Evolutionary conservation across 805 yeast genomes (phyloP).

Genomic region (Isabelozyma gotoi): DNA sequence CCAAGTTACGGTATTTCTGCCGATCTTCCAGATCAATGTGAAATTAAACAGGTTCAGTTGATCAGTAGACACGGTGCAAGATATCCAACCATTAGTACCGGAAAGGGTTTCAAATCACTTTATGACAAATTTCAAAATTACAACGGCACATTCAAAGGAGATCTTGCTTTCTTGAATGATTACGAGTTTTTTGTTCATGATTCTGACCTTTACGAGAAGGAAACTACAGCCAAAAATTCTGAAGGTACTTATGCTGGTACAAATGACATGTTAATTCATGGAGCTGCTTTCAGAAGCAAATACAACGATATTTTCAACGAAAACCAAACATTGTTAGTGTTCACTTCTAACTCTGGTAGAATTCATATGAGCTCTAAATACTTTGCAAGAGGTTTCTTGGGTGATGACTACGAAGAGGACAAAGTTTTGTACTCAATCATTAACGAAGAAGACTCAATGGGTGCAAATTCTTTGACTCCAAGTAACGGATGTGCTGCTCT

Average conservation of each 20-base stretch:
- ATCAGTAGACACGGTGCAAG: slow-evolving; percentile 81
- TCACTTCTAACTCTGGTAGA: slow-evolving; percentile 55
- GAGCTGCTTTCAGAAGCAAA: slow-evolving; percentile 46
- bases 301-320: slow-evolving; percentile 48
- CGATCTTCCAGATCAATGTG: slow-evolving; percentile 49
- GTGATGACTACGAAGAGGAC: slow-evolving; percentile 33
- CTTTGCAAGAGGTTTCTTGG: slow-evolving; percentile 62
- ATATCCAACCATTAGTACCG: slow-evolving; percentile 39
- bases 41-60: slow-evolving; percentile 65
- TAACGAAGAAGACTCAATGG: slow-evolving; percentile 47
- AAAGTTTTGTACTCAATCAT: slow-evolving; percentile 37
- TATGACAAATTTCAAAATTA: slow-evolving; percentile 23
- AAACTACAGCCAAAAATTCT: slow-evolving; percentile 46
- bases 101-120: slow-evolving; percentile 26
- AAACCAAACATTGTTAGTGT: slow-evolving; percentile 44
- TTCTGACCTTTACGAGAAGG: slow-evolving; percentile 44
- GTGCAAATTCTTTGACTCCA: slow-evolving; percentile 63
- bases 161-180: slow-evolving; percentile 52
- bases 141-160: slow-evolving; percentile 41
- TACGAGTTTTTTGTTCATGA: slow-evolving; percentile 48
- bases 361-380: slow-evolving; percentile 53
- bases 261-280: slow-evolving; percentile 47
- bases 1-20: slow-evolving; percentile 54
- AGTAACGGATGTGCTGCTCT: slow-evolving; percentile 43
- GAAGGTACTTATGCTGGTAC: slow-evolving; percentile 53